Evolutionary conservation across 192 early-diverging fungal species (phyloP), one percentile per base, ranked within the genome.

Genomic region (Coemansia biformis): DNA sequence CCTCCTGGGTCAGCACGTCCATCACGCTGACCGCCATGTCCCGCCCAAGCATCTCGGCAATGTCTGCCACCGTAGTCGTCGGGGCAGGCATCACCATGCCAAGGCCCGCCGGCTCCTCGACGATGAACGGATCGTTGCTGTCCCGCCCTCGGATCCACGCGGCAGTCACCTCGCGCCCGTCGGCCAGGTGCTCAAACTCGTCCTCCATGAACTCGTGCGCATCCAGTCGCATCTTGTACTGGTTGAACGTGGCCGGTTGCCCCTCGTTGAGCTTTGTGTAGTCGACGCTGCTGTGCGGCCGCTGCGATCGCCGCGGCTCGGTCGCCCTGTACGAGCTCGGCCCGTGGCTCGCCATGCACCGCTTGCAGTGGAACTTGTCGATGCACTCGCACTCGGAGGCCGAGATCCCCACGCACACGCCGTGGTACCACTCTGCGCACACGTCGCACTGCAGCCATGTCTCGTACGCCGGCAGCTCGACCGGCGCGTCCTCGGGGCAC

Each of bases 1-100:
- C 87, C 12, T 82, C 78, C 60, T 96, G 93, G 0, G 93, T 88
- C n/a, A 89, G 64, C 10, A 96, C 93, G 60, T 96, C 87, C 78
- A 93, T 88, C 8, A 89, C 89, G 33, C 91, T 90, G 2, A 93
- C 83, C n/a, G 73, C 78, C n/a, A 58, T 79, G 30, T 86, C 79
- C 12, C 68, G 53, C 8, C 86, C 83, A 21, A 84, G 76, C 8
- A 60, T 40, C 16, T 58, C 57, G 0, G 80, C 80, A 40, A 84
- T 78, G 28, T 82, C 74, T 9, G 75, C 47, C 8, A 90, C 86
- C 13, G 85, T 83, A 3, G 85, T 66, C 5, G 48, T 43, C 0
- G 34, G 34, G 5, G 59, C 51, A 3, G 91, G 92, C 90, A 96
- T 92, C 21, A 52, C 43, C 87, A 96, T 90, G 21, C 74, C 89